Base-by-base conservation (phyloP, 805 yeast species). In the Zygoascus biomembranicola region DNA sequence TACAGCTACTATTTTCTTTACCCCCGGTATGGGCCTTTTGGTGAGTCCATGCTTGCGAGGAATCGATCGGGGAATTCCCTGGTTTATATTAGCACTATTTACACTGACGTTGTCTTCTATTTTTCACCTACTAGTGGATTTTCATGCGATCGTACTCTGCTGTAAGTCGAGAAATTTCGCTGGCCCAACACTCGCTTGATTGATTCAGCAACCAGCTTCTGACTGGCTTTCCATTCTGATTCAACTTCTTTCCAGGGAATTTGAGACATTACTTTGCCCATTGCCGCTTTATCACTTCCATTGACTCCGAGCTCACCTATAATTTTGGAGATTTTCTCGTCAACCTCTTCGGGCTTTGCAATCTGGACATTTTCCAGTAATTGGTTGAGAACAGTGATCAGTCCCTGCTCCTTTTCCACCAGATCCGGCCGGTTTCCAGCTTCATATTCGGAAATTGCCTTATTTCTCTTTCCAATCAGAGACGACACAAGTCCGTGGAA, bases 1-100 rank as follows among this genome's bases (percentile, higher is more conserved):
- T 0, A 85, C 90, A 1, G 87, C 73, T 0, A 88, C 57, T 1
- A 87, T 75, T 50, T 77, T 80, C 8, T 73, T 68, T 1, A 85
- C 92, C n/a, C 78, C 78, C 0, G 83, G 78, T 32, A 88, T 78
- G 16, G 68, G 79, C 41, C 59, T 57, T 10, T 59, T 52, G 4
- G 53, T 23, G 54, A 72, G 77, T 9, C 80, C 67, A 0, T 88
- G 87, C 35, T 52, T 57, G 53, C 73, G 55, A 8, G 78, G 76
- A 14, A 77, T 32, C 67, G 3, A 80, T 80, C 77, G 39, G 39
- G 39, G 39, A 35, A 35, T 35, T 10, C 44, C 44, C 26, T 42
- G 20, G 26, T 10, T 18, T n/a, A 11, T 42, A 42, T 16, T 42
- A 42, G 44, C 44, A 42, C 26, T 16, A 42, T 75, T 42, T 14